phyloP scores from a whole-genome alignment of 2,329 filamentous ascomycete species.

The Aspergillus sp. region DNA sequence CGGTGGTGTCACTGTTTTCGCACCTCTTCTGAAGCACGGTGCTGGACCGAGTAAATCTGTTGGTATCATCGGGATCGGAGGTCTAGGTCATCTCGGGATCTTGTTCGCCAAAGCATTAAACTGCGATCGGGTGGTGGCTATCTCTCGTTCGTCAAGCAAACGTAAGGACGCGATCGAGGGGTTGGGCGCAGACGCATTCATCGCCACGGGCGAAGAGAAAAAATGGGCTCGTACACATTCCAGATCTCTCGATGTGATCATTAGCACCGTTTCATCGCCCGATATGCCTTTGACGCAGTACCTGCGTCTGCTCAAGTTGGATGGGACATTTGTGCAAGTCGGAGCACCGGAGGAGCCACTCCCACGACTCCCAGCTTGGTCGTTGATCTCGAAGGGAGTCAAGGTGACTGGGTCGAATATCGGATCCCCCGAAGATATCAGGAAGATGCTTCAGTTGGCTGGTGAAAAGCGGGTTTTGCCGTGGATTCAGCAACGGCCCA shows the following conservation, averaged over 20 bases:
- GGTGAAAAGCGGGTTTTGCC: slow-evolving; percentile 38
- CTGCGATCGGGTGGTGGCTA: slow-evolving; percentile 57
- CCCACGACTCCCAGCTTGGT: slow-evolving; percentile 53
- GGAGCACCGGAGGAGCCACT: slow-evolving; percentile 58
- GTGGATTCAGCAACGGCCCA: slow-evolving; percentile 38
- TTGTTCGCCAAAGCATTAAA: slow-evolving; percentile 67
- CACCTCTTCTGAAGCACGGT: slow-evolving; percentile 62
- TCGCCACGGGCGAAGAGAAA: slow-evolving; percentile 53
- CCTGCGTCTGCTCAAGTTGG: slow-evolving; percentile 53
- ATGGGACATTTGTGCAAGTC: slow-evolving; percentile 62
- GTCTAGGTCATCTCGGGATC: slow-evolving; percentile 68
- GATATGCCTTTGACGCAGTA: slow-evolving; percentile 62
- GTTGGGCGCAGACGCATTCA: slow-evolving; percentile 52
- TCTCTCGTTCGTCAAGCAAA: slow-evolving; percentile 50
- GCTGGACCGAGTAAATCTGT: slow-evolving; percentile 67
- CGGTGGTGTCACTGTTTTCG: slow-evolving; percentile 70
- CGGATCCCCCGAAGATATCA: slow-evolving; percentile 39
- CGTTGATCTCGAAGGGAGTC: slow-evolving; percentile 54
- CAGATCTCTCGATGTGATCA: slow-evolving; percentile 50
- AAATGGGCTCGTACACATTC: slow-evolving; percentile 50
- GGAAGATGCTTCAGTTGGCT: slow-evolving; percentile 39
- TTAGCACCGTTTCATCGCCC: slow-evolving; percentile 53
- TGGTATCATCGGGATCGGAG: slow-evolving; percentile 68
- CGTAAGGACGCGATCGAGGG: slow-evolving; percentile 45
- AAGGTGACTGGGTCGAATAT: slow-evolving; percentile 48